These are phyloP conservation scores for Mucor racemosus DNA, from an alignment of 371 early-diverging fungal species.

Conservation along the genomic window DNA sequence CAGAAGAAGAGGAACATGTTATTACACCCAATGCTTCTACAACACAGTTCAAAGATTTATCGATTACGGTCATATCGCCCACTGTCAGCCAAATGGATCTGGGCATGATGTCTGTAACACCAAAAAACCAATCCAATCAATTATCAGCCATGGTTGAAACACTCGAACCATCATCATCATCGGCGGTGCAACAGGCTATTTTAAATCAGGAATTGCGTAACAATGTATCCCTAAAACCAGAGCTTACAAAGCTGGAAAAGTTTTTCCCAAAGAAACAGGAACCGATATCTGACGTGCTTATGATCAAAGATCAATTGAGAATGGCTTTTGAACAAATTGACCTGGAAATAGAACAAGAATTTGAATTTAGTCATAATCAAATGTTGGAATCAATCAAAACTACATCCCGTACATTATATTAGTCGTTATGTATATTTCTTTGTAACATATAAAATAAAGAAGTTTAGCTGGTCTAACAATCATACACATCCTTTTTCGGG, in stretches of 20 bases:
- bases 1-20: not conserved
- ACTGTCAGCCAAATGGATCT: not conserved
- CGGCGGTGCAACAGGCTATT: not conserved
- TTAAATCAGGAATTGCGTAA: not conserved
- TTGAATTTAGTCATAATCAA: not conserved
- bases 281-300: not conserved
- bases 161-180: not conserved
- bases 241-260: not conserved
- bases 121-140: slow-evolving; percentile 2
- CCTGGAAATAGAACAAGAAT: not conserved
- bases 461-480: no score
- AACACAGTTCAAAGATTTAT: not conserved
- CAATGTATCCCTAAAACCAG: no score
- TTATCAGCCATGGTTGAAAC: not conserved
- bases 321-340: not conserved
- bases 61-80: no score
- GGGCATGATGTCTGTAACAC: not conserved
- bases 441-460: not conserved
- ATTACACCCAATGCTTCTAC: not conserved
- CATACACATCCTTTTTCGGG: no score
- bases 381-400: not conserved
- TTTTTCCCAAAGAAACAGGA: no score
- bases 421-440: not conserved
- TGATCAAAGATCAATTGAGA: not conserved
- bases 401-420: not conserved